phyloP scores from a whole-genome alignment of 805 yeast species.

The Wickerhamiella sergipiensis region DNA sequence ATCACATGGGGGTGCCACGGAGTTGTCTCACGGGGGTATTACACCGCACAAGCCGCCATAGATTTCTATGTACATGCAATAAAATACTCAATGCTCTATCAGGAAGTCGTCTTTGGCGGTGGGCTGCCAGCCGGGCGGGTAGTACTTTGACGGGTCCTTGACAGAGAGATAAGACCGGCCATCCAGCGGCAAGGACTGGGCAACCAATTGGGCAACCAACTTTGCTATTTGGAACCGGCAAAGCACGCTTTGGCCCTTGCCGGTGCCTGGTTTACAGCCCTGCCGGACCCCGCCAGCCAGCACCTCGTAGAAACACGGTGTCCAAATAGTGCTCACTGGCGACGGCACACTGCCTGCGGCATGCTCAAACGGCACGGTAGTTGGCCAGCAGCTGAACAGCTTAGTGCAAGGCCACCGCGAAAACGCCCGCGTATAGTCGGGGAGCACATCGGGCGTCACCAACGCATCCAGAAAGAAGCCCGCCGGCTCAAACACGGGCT shows the following conservation, averaged over 20 bases:
- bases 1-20: too few species aligned
- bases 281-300: conserved; percentile 16
- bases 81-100: background rate
- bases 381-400: conserved; percentile 7
- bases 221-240: background rate
- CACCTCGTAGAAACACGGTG: conserved; percentile 12
- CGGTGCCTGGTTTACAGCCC: conserved; percentile 8
- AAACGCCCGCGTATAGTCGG: conserved; percentile 24
- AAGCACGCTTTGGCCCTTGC: conserved; percentile 9
- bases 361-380: conserved; percentile 7
- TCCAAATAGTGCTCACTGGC: conserved; percentile 12
- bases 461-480: conserved; percentile 18
- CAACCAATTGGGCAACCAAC: background rate
- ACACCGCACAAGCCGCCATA: background rate
- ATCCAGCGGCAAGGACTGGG: too few species aligned
- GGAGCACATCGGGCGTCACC: conserved; percentile 18
- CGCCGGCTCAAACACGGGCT: conserved; percentile 13
- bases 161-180: background rate
- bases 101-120: conserved; percentile 13
- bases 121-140: conserved; percentile 15
- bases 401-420: conserved; percentile 12
- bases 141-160: conserved; percentile 1
- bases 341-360: conserved; percentile 7
- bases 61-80: background rate
- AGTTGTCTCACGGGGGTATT: too few species aligned